Evolutionary conservation across 805 yeast species (phyloP).

Genomic region (Kluyveromyces aestuarii): DNA sequence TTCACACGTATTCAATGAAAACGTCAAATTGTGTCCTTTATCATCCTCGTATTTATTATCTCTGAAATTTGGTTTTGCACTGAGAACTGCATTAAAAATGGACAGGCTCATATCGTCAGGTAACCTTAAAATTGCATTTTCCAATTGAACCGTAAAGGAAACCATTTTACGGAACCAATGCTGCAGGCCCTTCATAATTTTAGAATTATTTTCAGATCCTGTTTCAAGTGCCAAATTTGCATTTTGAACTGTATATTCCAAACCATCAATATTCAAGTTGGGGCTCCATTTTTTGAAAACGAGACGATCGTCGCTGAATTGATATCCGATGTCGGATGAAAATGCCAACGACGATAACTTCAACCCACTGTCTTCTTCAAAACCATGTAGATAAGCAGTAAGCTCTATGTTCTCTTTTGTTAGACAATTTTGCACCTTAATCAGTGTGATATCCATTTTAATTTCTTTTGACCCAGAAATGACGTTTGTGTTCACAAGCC

Average conservation of each 20-base stretch:
- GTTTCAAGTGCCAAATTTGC: not conserved
- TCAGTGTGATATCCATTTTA: not conserved
- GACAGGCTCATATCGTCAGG: conserved; percentile 9
- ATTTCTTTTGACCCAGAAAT: not conserved
- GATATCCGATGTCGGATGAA: not conserved
- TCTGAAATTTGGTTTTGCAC: conserved; percentile 11
- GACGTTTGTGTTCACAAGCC: not conserved
- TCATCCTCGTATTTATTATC: not conserved
- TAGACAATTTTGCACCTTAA: not conserved
- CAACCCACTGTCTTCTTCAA: not conserved
- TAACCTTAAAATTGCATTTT: conserved; percentile 17
- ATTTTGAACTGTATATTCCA: not conserved
- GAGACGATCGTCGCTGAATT: not conserved
- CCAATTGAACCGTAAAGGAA: conserved; percentile 15
- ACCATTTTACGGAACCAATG: not conserved
- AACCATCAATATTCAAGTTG: not conserved
- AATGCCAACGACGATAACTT: not conserved
- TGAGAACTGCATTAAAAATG: conserved; percentile 21
- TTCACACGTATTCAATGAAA: conserved; percentile 20
- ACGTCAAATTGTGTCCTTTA: conserved; percentile 8
- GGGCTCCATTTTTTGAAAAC: not conserved
- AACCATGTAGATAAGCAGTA: not conserved
- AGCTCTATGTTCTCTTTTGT: not conserved
- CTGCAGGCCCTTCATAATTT: not conserved
- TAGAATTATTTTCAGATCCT: not conserved